phyloP scores from a whole-genome alignment of 2,329 filamentous ascomycete species.

The Colletotrichum camelliae region DNA sequence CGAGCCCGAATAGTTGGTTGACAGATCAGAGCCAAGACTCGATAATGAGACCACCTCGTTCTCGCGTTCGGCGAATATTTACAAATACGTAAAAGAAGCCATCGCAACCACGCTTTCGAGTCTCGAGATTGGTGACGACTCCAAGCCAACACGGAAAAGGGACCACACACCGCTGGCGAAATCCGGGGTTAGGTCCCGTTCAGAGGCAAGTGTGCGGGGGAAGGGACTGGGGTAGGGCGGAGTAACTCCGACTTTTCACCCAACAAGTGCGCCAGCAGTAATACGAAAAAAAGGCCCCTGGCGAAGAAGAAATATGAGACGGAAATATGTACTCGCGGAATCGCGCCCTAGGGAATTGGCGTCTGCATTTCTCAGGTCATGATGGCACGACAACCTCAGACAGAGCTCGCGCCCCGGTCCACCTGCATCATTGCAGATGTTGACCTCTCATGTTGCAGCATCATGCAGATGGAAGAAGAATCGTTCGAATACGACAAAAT shows the following conservation, averaged over 20 bases:
- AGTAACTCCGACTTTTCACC: not conserved
- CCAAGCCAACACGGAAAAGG: slow-evolving; percentile 1
- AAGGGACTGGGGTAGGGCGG: slow-evolving; percentile 3
- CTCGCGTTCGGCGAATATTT: not conserved
- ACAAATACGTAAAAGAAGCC: not conserved
- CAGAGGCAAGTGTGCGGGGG: slow-evolving; percentile 4
- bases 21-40: not conserved
- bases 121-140: not conserved
- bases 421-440: fast-evolving
- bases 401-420: fast-evolving
- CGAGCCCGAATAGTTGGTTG: not conserved
- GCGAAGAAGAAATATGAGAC: not conserved
- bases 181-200: slow-evolving; percentile 2
- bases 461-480: not conserved
- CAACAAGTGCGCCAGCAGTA: not conserved
- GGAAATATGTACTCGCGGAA: not conserved
- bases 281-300: not conserved
- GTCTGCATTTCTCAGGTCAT: not conserved
- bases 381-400: not conserved
- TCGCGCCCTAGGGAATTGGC: not conserved
- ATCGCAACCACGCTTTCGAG: not conserved
- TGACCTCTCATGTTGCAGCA: not conserved
- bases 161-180: not conserved
- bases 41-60: not conserved
- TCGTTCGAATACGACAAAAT: not conserved